Evolutionary conservation across 768 basidiomycete species (phyloP).

Genomic region (Calocybe gangraenosa): DNA sequence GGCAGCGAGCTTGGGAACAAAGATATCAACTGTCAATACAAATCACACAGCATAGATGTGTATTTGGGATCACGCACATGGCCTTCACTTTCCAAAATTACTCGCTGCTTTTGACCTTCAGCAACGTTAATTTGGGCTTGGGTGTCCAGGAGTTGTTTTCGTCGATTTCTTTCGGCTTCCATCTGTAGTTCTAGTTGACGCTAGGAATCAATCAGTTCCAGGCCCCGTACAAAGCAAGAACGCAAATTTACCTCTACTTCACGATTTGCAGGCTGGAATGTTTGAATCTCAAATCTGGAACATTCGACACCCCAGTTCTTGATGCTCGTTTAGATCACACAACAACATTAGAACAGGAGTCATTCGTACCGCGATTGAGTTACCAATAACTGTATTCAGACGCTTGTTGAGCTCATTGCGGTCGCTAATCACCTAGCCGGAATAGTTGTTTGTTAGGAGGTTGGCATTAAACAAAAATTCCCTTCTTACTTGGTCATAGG

Average conservation of each 20-base stretch:
- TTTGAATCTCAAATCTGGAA: conserved; percentile 55
- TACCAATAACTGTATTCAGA: conserved; percentile 45
- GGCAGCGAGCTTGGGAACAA: conserved; percentile 35
- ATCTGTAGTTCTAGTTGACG: conserved; percentile 59
- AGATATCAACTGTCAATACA: background rate
- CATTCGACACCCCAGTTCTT: conserved; percentile 58
- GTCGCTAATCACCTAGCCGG: conserved; percentile 44
- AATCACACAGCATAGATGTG: background rate
- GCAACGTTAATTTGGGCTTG: conserved; percentile 56
- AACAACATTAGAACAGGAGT: background rate
- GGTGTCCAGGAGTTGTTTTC: conserved; percentile 55
- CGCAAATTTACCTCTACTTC: conserved; percentile 49
- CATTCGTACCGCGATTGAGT: conserved; percentile 36
- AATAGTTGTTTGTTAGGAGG: background rate
- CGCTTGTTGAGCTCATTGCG: conserved; percentile 49
- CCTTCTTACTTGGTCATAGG: conserved; percentile 37
- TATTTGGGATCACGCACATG: conserved; percentile 28
- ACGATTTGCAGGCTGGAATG: conserved; percentile 56
- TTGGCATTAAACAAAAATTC: too few species aligned
- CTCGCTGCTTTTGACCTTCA: conserved; percentile 53
- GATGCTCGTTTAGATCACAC: background rate
- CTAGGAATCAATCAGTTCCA: conserved; percentile 18
- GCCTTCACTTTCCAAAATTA: conserved; percentile 53
- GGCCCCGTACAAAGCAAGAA: too few species aligned
- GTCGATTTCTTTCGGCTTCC: conserved; percentile 53